Conservation (phyloP, 306 rosid species). For the Prunus mira region DNA sequence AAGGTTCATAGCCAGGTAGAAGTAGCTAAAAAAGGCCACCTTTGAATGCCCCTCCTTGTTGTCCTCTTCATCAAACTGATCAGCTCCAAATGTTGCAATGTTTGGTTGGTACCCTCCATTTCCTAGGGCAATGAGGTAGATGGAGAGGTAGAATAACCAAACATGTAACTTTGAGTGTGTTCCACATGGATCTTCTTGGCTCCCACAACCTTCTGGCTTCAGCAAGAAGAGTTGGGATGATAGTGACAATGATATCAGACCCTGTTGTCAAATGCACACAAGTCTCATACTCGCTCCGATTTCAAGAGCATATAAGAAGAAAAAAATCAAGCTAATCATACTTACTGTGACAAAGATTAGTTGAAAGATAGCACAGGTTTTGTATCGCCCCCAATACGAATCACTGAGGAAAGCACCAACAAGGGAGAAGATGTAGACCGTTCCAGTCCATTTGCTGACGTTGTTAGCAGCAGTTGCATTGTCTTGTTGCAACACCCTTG, state of each 20-base stretch:
- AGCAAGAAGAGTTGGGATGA: constrained; percentile 78
- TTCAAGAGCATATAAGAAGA: neutral
- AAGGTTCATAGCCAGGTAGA: constrained; percentile 89
- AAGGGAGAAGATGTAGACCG: constrained; percentile 90
- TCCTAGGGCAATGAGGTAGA: constrained; percentile 87
- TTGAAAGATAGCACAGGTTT: constrained; percentile 84
- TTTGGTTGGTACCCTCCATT: constrained; percentile 97
- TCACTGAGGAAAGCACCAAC: constrained; percentile 98
- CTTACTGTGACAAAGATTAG: constrained; percentile 83
- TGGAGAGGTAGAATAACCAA: constrained; percentile 79
- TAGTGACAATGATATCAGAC: constrained; percentile 62
- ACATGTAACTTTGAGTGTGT: constrained; percentile 56
- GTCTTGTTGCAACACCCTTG: constrained; percentile 74
- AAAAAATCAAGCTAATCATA: neutral
- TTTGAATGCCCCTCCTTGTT: constrained; percentile 63
- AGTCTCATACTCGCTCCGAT: neutral
- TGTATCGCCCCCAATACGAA: constrained; percentile 94
- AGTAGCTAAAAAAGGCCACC: constrained; percentile 96
- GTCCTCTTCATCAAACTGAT: constrained; percentile 89
- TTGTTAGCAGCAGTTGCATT: constrained; percentile 89
- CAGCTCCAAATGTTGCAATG: constrained; percentile 94
- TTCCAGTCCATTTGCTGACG: constrained; percentile 97
- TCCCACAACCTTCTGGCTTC: constrained; percentile 84
- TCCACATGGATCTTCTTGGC: constrained; percentile 54
- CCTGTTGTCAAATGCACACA: constrained; percentile 45